These are phyloP conservation scores for Gentiana macrophylla DNA, from an alignment of 257 asterid genomes.

Conservation along the genomic window DNA sequence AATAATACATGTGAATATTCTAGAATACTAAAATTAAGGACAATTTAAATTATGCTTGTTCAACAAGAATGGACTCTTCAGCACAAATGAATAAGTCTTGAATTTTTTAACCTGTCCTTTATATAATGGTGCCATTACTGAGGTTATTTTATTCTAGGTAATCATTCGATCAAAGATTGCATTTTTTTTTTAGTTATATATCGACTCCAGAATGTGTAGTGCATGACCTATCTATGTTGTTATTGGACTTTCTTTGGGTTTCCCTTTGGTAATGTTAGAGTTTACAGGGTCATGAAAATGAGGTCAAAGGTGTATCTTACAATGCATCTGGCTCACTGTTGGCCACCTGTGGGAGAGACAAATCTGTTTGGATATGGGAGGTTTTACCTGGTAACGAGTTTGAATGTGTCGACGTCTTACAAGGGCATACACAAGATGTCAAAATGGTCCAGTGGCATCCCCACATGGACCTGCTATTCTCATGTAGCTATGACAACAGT, in stretches of 20 bases:
- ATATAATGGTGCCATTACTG: too few relatives aligned
- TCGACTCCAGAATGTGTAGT: too few relatives aligned
- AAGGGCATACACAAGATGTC: slow-evolving; percentile 83
- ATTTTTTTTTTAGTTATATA: too few relatives aligned
- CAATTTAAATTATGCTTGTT: too few relatives aligned
- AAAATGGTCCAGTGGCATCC: slow-evolving; percentile 95
- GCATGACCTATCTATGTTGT: too few relatives aligned
- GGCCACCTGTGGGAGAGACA: slow-evolving; percentile 94
- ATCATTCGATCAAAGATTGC: too few relatives aligned
- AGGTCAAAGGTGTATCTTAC: slow-evolving; percentile 84
- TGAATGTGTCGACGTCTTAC: slow-evolving; percentile 62
- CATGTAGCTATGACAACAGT: slow-evolving; percentile 83
- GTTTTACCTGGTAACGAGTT: slow-evolving; percentile 66
- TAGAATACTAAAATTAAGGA: too few relatives aligned
- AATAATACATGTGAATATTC: too few relatives aligned
- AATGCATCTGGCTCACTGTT: slow-evolving; percentile 65
- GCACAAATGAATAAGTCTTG: too few relatives aligned
- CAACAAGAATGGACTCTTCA: too few relatives aligned
- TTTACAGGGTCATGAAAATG: slow-evolving; percentile 84
- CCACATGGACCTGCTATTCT: slow-evolving; percentile 49
- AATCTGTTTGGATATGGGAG: slow-evolving; percentile 93
- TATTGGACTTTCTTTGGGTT: neutral
- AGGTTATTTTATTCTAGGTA: too few relatives aligned
- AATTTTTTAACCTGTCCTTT: too few relatives aligned
- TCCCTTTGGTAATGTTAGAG: neutral